Conservation (phyloP, 2,329 filamentous ascomycete species). For the Proliferodiscus dingleyae region DNA sequence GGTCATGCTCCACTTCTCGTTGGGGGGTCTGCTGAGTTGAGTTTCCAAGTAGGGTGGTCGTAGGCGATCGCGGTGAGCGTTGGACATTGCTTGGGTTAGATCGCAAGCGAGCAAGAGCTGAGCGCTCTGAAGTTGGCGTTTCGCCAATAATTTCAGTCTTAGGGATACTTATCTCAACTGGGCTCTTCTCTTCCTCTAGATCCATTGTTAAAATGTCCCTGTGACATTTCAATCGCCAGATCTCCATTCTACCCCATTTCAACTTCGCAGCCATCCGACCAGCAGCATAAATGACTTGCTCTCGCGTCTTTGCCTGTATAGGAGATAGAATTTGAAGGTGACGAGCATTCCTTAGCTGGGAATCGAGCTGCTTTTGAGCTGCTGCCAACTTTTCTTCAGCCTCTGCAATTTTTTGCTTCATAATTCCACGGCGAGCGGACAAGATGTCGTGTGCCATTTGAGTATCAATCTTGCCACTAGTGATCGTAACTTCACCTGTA, state of each 20-base stretch:
- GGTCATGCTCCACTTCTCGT: constrained; percentile 35
- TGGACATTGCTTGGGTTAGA: constrained; percentile 36
- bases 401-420: constrained; percentile 78
- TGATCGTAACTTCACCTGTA: constrained; percentile 68
- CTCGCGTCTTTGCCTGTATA: constrained; percentile 83
- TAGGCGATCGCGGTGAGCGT: constrained; percentile 35
- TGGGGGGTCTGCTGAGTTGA: constrained; percentile 30
- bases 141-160: constrained; percentile 14
- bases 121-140: constrained; percentile 26
- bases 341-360: constrained; percentile 79
- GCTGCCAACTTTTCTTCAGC: constrained; percentile 72
- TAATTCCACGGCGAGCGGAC: constrained; percentile 73
- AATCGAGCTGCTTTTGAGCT: constrained; percentile 73
- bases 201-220: constrained; percentile 82
- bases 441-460: constrained; percentile 85
- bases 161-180: constrained; percentile 15
- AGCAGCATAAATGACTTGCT: constrained; percentile 79
- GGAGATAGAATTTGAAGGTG: constrained; percentile 86
- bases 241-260: constrained; percentile 91
- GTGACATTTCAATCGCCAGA: constrained; percentile 88
- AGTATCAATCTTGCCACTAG: constrained; percentile 68
- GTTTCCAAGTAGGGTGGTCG: too few relatives aligned
- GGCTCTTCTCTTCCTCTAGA: constrained; percentile 66
- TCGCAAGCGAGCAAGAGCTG: constrained; percentile 29
- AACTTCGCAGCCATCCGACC: constrained; percentile 80